phyloP scores from a whole-genome alignment of 2,329 filamentous ascomycete species.

The Botrytis cinerea region DNA sequence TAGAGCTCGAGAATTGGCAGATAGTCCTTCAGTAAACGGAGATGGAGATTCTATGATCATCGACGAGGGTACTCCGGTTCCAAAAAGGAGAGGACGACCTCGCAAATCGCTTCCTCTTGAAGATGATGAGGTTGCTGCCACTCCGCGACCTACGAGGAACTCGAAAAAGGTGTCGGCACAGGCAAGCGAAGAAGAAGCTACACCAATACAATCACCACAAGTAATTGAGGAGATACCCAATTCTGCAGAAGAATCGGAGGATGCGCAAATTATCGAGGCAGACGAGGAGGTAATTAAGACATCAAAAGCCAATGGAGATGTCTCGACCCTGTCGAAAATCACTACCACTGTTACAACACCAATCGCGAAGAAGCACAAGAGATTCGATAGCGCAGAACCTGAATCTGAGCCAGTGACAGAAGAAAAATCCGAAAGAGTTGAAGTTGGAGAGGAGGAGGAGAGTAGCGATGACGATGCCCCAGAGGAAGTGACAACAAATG shows the following conservation, averaged over 20 bases:
- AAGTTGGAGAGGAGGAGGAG: constrained; percentile 23
- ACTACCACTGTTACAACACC: constrained; percentile 6
- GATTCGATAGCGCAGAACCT: constrained; percentile 35
- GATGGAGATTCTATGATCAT: constrained; percentile 29
- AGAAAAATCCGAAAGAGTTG: not conserved
- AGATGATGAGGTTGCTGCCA: constrained; percentile 22
- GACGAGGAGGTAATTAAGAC: not conserved
- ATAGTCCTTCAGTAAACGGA: constrained; percentile 23
- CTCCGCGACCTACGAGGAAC: constrained; percentile 33
- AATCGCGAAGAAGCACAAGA: constrained; percentile 30
- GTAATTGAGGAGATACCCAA: constrained; percentile 36
- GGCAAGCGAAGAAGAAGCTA: constrained; percentile 29
- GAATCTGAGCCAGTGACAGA: constrained; percentile 29
- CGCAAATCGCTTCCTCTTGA: constrained; percentile 18
- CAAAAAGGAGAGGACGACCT: constrained; percentile 24
- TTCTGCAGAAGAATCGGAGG: constrained; percentile 16
- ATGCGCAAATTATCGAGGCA: not conserved
- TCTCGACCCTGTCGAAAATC: not conserved
- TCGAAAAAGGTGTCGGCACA: constrained; percentile 33
- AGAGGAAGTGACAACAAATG: constrained; percentile 36
- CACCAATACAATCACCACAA: constrained; percentile 23
- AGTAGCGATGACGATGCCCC: constrained; percentile 41
- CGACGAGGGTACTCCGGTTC: constrained; percentile 23
- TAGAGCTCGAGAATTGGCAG: constrained; percentile 23
- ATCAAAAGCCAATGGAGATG: not conserved